Conservation (phyloP, 1,284 basidiomycete genomes). For the Vanrija sp. region DNA sequence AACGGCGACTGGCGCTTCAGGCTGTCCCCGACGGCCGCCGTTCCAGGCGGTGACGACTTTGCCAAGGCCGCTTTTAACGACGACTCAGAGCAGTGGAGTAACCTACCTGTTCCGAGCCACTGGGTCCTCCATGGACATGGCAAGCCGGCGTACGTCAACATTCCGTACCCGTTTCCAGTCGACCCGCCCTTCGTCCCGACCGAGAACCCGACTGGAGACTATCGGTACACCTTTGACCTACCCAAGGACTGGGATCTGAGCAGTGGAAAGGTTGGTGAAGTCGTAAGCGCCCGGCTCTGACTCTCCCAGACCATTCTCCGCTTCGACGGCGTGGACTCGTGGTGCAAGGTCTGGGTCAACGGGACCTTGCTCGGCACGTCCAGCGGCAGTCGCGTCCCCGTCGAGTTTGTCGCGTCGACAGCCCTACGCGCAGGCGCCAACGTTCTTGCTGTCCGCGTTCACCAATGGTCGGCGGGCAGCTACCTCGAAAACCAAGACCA, state of each 20-base stretch:
- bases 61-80: neutral
- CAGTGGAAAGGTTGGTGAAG: slow-evolving; percentile 3
- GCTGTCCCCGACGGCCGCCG: slow-evolving; percentile 6
- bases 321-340: slow-evolving; percentile 21
- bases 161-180: slow-evolving; percentile 15
- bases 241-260: slow-evolving; percentile 3
- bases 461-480: slow-evolving; percentile 19
- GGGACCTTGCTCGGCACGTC: slow-evolving; percentile 8
- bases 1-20: slow-evolving; percentile 23
- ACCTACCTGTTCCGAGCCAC: slow-evolving; percentile 7
- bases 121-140: slow-evolving; percentile 16
- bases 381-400: slow-evolving; percentile 7
- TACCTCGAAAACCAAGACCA: slow-evolving; percentile 29
- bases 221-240: slow-evolving; percentile 7
- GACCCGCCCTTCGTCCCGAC: slow-evolving; percentile 13
- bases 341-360: slow-evolving; percentile 19
- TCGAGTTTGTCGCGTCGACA: slow-evolving; percentile 15
- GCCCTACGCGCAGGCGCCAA: neutral
- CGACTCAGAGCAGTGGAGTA: slow-evolving; percentile 2
- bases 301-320: slow-evolving; percentile 11
- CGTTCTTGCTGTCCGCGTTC: slow-evolving; percentile 19
- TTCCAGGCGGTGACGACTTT: slow-evolving; percentile 7
- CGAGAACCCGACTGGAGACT: slow-evolving; percentile 21
- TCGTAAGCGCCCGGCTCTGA: neutral
- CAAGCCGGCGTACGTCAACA: slow-evolving; percentile 12